Conservation (phyloP, 306 rosid genomes). For the Quercus parvula region DNA sequence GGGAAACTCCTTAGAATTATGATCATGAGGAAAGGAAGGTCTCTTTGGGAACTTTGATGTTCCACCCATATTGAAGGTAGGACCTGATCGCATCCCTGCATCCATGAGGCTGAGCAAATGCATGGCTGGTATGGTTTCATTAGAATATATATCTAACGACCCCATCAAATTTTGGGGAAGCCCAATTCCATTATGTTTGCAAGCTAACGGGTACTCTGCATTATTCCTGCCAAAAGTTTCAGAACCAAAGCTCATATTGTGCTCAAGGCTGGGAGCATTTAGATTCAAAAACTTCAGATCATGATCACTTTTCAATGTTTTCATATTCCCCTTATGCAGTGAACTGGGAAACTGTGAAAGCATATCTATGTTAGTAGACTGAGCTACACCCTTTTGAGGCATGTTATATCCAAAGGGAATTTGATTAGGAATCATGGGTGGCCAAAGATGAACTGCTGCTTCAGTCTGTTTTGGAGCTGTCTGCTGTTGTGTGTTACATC, state of each 20-base stretch:
- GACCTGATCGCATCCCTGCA: conserved; percentile 72
- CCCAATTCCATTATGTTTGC: conserved; percentile 52
- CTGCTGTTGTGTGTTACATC: conserved; percentile 54
- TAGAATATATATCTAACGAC: conserved; percentile 73
- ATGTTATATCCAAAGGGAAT: conserved; percentile 39
- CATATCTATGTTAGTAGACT: conserved; percentile 38
- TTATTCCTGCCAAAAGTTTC: conserved; percentile 50
- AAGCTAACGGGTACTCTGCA: conserved; percentile 52
- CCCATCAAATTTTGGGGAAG: conserved; percentile 52
- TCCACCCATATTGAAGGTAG: conserved; percentile 51
- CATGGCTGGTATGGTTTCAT: conserved; percentile 95
- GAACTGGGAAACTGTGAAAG: conserved; percentile 37
- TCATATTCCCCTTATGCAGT: conserved; percentile 45
- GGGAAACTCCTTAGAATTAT: conserved; percentile 43
- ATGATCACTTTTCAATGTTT: conserved; percentile 27
- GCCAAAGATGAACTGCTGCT: conserved; percentile 66
- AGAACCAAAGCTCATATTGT: conserved; percentile 40
- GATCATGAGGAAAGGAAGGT: conserved; percentile 49
- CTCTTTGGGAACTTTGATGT: conserved; percentile 51
- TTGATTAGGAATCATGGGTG: conserved; percentile 45
- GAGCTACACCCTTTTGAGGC: conserved; percentile 55
- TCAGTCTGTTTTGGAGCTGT: conserved; percentile 46
- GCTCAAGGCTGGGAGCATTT: conserved; percentile 45
- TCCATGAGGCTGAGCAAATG: conserved; percentile 99
- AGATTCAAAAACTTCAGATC: conserved; percentile 48